Evolutionary conservation across 352 stramenopile genomes (phyloP), one percentile per base, ranked within the genome.

Genomic region (Globisporangium middletonii): DNA sequence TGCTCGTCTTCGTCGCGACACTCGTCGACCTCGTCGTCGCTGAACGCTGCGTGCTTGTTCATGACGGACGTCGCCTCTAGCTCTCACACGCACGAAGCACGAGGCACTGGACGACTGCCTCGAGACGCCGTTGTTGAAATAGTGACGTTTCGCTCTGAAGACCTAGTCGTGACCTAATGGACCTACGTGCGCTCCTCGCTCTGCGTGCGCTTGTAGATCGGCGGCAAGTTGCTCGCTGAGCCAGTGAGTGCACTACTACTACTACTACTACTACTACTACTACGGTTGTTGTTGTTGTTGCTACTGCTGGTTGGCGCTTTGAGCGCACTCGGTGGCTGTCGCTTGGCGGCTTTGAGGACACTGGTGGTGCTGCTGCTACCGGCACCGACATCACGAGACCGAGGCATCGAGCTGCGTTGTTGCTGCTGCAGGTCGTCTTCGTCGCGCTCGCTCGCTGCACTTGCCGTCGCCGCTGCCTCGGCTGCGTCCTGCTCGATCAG

Each of bases 1-100:
- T 64, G 50, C 50, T 64, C 61, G 9, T 62, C 55, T 50, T 47
- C 49, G 2, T 69, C 54, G 19, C 27, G 53, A 9, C 45, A 47
- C 37, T 53, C 46, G 33, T 53, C 48, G 3, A 59, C 23, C 19
- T 42, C 49, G 23, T 53, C 45, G 2, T 55, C 59, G 13, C 33
- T 27, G 50, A 55, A 46, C 35, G 26, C 11, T 11, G 4, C 23
- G n/a, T 12, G 15, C 13, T 23, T 46, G 45, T 54, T 64, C 33
- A 35, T 46, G 43, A 6, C 16, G 27, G 23, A 1, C 27, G 26
- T 38, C 8, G 9, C 16, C 4, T 35, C 30, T 35, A 5, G 30
- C 33, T 38, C 33, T 38, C 33, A 13, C 23, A 23, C 23, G 23
- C 23, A 23, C 23, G 23, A 23, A 23, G 23, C 23, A 23, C 23